Evolutionary conservation across 805 yeast species (phyloP).

Genomic region (Tetrapisispora phaffii): DNA sequence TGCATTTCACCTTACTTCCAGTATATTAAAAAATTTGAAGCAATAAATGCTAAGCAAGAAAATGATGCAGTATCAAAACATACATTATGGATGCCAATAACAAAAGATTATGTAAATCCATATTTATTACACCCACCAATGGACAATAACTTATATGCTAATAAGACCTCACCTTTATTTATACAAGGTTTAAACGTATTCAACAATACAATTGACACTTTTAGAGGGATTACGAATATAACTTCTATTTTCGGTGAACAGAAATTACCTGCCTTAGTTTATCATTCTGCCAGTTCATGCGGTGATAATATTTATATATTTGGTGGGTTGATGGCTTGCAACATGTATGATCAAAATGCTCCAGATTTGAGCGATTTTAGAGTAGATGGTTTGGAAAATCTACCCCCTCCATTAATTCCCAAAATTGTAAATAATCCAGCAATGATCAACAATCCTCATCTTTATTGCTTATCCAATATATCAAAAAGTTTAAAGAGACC

Average conservation of each 20-base stretch:
- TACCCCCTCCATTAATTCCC: constrained; percentile 39
- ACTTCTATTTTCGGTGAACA: constrained; percentile 31
- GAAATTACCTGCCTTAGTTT: constrained; percentile 35
- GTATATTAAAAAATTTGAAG: neutral
- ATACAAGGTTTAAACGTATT: constrained; percentile 17
- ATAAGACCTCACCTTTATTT: constrained; percentile 20
- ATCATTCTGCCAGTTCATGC: constrained; percentile 36
- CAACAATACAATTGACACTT: constrained; percentile 13
- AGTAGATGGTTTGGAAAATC: constrained; percentile 33
- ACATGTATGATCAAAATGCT: constrained; percentile 18
- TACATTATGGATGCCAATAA: constrained; percentile 25
- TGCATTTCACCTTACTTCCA: constrained; percentile 1
- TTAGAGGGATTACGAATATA: constrained; percentile 19
- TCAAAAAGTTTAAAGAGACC: constrained; percentile 33
- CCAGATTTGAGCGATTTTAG: constrained; percentile 30
- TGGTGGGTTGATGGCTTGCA: constrained; percentile 37
- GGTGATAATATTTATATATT: constrained; percentile 31
- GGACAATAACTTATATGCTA: constrained; percentile 4
- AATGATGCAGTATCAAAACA: constrained; percentile 14
- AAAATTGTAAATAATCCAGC: constrained; percentile 35
- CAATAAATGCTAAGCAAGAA: constrained; percentile 4
- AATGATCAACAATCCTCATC: constrained; percentile 30
- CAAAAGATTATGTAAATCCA: constrained; percentile 3
- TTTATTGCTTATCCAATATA: constrained; percentile 33
- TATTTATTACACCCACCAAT: neutral